Base-by-base conservation (phyloP, 371 early-diverging fungal genomes). In the Apophysomyces variabilis region DNA sequence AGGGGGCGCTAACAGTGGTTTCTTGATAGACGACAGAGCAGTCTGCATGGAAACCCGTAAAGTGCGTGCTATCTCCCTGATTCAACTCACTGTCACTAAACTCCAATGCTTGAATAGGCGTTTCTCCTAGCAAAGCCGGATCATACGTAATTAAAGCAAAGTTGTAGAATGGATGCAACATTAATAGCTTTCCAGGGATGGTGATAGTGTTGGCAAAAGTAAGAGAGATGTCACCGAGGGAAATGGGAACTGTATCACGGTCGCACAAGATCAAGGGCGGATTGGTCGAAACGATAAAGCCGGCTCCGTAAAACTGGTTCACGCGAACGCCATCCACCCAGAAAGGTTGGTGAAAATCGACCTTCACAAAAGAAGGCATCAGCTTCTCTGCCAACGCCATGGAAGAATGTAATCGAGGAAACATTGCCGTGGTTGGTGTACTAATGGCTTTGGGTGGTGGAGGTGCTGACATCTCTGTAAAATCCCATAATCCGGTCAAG, bases 101-200 rank as follows among this genome's bases (percentile, higher is more conserved):
- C 18, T 73, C 76, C 18, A 85, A 68, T 1, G 91, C 76, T 39
- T 76, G 71, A n/a, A 94, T 91, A 8, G 92, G 90, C 3, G 96
- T 93, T 1, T 82, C 76, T 0, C 90, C 94, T 38, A 95, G 71
- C 57, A 89, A 75, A 4, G 46, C 58, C 7, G 93, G 83, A 60
- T 94, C 91, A 68, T 93, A 96, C 11, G 80, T 77, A 5, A 96
- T 62, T 5, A 96, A 69, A 1, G 89, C 87, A 73, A 89, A 90
- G 84, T 95, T 95, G 73, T 93, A 92, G 4, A 88, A 83, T 4
- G 95, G 96, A 61, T 92, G 92, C n/a, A 90, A 70, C 50, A 90
- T 90, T 12, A 90, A 72, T 11, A 94, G 73, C 38, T 81, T 76
- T 11, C 87, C 95, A 0, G 91, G 90, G 61, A 94, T 83, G 61